Conservation (phyloP, 2,329 filamentous ascomycete species). For the Xylariaceae sp. region DNA sequence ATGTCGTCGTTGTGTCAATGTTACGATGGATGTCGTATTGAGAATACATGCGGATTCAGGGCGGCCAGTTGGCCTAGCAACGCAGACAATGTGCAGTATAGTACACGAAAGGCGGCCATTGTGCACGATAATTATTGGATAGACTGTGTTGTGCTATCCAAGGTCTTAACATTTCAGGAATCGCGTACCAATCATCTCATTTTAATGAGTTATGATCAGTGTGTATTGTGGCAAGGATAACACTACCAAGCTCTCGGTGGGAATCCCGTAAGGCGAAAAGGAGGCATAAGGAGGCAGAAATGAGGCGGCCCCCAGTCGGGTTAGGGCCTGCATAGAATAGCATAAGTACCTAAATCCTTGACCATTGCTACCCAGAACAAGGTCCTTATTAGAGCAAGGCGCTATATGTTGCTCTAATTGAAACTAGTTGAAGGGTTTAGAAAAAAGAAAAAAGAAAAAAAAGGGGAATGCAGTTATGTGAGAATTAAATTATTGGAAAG, state of each 20-base stretch:
- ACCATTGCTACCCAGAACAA: too few relatives aligned
- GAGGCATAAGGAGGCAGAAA: background rate
- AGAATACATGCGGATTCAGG: background rate
- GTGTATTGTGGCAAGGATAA: background rate
- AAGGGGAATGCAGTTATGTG: too few relatives aligned
- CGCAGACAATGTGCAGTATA: background rate
- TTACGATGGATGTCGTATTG: background rate
- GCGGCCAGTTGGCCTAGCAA: background rate
- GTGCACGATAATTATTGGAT: background rate
- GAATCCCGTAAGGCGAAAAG: background rate
- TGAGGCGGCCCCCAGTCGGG: too few relatives aligned
- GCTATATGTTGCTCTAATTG: too few relatives aligned
- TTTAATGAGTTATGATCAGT: background rate
- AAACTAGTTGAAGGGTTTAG: too few relatives aligned
- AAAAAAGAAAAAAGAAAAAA: too few relatives aligned
- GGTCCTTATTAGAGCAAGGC: too few relatives aligned
- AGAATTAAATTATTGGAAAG: too few relatives aligned
- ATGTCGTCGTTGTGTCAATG: background rate
- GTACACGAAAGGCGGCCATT: background rate
- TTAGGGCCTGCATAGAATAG: too few relatives aligned
- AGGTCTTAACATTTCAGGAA: background rate
- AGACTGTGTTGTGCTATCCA: background rate
- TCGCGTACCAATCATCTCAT: background rate
- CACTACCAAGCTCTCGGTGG: background rate
- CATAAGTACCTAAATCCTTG: too few relatives aligned